A percentile compares a stretch with the other conserved stretches of the same genome.
These are phyloP conservation scores for Starmerella kuoi DNA, from an alignment of 805 yeast species.

Conservation along the genomic window DNA sequence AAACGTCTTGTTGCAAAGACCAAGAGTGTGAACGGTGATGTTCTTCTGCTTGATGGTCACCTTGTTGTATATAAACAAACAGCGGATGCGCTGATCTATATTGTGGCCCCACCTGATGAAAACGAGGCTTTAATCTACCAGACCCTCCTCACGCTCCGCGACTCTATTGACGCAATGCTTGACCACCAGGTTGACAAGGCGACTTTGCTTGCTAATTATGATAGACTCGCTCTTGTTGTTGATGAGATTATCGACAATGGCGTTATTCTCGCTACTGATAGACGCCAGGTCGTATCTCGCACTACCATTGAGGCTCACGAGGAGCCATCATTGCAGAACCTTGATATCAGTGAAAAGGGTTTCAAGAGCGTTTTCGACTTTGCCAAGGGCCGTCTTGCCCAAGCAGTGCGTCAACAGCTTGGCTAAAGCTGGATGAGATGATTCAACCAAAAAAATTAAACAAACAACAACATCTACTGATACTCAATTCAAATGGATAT, in stretches of 20 bases:
- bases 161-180: constrained; percentile 67
- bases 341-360: constrained; percentile 34
- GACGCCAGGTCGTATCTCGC: constrained; percentile 74
- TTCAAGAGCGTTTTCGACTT: constrained; percentile 75
- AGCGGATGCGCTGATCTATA: constrained; percentile 58
- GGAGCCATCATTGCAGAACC: constrained; percentile 38
- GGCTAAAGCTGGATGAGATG: too few relatives aligned
- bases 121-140: constrained; percentile 73
- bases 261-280: constrained; percentile 78
- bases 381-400: constrained; percentile 61
- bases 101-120: constrained; percentile 67
- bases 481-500: too few relatives aligned
- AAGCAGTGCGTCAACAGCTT: constrained; percentile 36
- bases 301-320: constrained; percentile 76
- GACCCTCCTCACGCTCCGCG: constrained; percentile 63
- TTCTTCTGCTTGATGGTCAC: constrained; percentile 65
- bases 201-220: constrained; percentile 69
- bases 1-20: constrained; percentile 58
- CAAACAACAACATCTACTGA: too few relatives aligned
- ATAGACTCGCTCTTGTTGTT: constrained; percentile 69
- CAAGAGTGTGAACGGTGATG: constrained; percentile 68
- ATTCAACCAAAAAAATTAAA: too few relatives aligned
- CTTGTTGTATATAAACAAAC: constrained; percentile 77
- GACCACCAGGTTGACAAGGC: constrained; percentile 60
- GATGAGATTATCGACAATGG: constrained; percentile 95